Percentiles rank a stretch among this genome's conserved stretches.
Evolutionary conservation across 2,329 filamentous ascomycete species (phyloP).

Genomic region (Colletotrichum orbiculare): DNA sequence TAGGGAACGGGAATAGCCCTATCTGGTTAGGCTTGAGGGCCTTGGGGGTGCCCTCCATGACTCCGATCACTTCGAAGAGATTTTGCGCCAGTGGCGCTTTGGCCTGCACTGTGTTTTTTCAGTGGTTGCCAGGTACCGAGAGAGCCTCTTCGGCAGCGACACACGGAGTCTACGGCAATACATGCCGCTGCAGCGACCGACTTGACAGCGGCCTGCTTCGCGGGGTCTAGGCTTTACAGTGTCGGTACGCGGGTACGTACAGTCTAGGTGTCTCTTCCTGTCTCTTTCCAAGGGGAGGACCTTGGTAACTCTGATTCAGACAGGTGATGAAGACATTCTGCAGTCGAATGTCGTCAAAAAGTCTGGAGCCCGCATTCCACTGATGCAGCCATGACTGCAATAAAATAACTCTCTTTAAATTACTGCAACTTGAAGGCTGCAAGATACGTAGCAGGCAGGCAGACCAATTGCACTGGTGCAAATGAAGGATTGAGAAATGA

Average conservation of each 20-base stretch:
- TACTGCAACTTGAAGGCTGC: not conserved
- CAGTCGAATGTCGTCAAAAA: slow-evolving; percentile 1
- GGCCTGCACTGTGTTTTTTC: slow-evolving; percentile 20
- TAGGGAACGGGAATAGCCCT: slow-evolving; percentile 2
- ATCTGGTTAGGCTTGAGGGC: slow-evolving; percentile 22
- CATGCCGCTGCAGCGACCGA: slow-evolving; percentile 7
- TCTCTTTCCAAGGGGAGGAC: not conserved
- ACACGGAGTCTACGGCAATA: slow-evolving; percentile 6
- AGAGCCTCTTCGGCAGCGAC: slow-evolving; percentile 20
- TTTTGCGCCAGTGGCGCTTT: slow-evolving; percentile 26
- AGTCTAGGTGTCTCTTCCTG: not conserved
- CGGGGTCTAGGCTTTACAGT: too few species aligned
- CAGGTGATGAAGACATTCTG: slow-evolving; percentile 13
- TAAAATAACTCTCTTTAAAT: slow-evolving; percentile 26
- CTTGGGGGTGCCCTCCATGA: slow-evolving; percentile 22
- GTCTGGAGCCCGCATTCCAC: slow-evolving; percentile 10
- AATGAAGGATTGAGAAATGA: slow-evolving; percentile 8
- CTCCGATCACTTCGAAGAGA: slow-evolving; percentile 25
- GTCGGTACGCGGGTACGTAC: too few species aligned
- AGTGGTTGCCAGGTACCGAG: slow-evolving; percentile 17
- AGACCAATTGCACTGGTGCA: not conserved
- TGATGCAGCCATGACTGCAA: slow-evolving; percentile 5
- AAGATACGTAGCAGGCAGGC: not conserved
- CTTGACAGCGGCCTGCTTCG: slow-evolving; percentile 11
- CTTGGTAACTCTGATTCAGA: not conserved